These are phyloP conservation scores for Colletotrichum sp. DNA, from an alignment of 2,329 filamentous ascomycete genomes.

Conservation along the genomic window DNA sequence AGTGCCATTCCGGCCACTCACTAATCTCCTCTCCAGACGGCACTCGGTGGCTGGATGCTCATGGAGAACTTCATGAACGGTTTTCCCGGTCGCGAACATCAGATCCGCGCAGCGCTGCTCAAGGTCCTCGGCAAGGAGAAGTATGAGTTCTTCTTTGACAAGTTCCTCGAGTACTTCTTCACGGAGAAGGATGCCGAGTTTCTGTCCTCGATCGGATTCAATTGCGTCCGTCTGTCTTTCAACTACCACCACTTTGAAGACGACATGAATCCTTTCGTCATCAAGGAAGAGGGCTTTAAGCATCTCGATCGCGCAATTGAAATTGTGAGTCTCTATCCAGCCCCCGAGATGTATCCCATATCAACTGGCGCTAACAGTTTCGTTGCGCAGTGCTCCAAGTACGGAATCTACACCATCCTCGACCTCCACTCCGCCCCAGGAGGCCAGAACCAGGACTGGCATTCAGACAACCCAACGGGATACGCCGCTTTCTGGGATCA, in stretches of 20 bases:
- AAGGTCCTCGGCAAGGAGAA: constrained; percentile 60
- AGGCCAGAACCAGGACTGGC: constrained; percentile 54
- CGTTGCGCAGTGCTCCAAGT: constrained; percentile 33
- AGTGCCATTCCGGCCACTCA: neutral
- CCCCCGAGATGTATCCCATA: neutral
- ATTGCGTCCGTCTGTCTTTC: constrained; percentile 65
- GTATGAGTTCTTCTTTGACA: constrained; percentile 65
- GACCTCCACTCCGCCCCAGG: constrained; percentile 50
- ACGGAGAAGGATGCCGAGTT: constrained; percentile 62
- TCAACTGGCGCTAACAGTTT: neutral
- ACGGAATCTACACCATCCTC: constrained; percentile 49
- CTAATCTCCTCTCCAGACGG: constrained; percentile 21
- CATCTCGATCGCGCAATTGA: constrained; percentile 53
- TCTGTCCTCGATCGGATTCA: constrained; percentile 59
- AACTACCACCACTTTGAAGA: constrained; percentile 65
- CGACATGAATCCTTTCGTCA: constrained; percentile 51
- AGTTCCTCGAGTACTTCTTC: constrained; percentile 63
- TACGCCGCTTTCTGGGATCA: constrained; percentile 51
- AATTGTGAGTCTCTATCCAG: constrained; percentile 24
- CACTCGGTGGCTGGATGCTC: constrained; percentile 36
- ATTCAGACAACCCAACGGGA: constrained; percentile 41
- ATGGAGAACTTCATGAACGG: constrained; percentile 71
- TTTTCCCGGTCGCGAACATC: constrained; percentile 62
- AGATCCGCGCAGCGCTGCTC: constrained; percentile 58
- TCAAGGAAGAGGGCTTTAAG: constrained; percentile 53